phyloP scores from a whole-genome alignment of 306 rosid genomes.

The Sicyos baderoa region DNA sequence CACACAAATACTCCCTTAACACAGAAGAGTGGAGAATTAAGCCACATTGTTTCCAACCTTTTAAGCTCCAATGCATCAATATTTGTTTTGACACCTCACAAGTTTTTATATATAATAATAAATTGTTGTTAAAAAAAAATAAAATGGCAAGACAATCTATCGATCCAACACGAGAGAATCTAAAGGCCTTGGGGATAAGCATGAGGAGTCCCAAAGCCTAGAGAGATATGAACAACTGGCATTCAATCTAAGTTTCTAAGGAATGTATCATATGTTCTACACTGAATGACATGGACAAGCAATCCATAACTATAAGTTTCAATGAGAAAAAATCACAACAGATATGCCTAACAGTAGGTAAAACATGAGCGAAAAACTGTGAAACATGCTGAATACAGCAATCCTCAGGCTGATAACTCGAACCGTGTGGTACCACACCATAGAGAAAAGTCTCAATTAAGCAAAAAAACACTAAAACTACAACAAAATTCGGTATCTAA shows the following conservation, averaged over 20 bases:
- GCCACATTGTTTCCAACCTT: background rate
- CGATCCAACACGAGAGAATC: background rate
- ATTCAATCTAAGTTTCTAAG: slow-evolving; percentile 12
- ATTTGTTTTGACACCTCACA: background rate
- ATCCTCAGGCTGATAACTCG: background rate
- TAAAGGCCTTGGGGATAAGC: background rate
- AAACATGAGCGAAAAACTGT: too few species aligned
- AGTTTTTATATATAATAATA: too few species aligned
- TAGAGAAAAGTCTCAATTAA: background rate
- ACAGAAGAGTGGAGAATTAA: background rate
- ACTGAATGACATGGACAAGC: background rate
- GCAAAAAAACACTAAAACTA: slow-evolving; percentile 4
- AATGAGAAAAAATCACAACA: background rate
- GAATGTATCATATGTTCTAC: background rate
- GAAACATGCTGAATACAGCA: too few species aligned
- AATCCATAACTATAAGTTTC: background rate
- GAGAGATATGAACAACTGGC: too few species aligned
- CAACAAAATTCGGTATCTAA: background rate
- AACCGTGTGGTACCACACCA: background rate
- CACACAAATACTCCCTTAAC: too few species aligned
- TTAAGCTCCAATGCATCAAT: background rate
- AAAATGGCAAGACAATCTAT: background rate
- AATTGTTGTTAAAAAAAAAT: background rate
- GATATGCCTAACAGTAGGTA: background rate
- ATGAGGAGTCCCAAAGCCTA: too few species aligned